phyloP scores from a whole-genome alignment of 768 basidiomycete genomes.

The Leccinum pellstonianum region DNA sequence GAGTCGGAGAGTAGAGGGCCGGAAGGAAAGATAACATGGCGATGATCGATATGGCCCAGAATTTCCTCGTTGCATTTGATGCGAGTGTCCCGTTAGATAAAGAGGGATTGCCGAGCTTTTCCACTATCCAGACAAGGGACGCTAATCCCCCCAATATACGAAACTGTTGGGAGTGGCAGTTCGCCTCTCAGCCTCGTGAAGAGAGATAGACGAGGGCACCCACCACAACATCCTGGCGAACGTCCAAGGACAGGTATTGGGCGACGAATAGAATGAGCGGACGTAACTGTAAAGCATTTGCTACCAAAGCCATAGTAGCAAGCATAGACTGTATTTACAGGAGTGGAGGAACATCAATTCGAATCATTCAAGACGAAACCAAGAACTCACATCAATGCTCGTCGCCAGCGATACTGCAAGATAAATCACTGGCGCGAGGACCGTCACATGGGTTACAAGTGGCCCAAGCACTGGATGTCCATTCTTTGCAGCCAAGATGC shows the following conservation, averaged over 20 bases:
- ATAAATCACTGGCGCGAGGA: slow-evolving; percentile 57
- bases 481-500: slow-evolving; percentile 55
- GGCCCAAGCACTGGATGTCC: slow-evolving; percentile 57
- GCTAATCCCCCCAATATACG: slow-evolving; percentile 20
- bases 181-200: slow-evolving; percentile 4
- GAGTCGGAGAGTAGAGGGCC: slow-evolving; percentile 51
- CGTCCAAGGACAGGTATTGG: slow-evolving; percentile 20
- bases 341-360: neutral
- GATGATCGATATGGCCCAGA: slow-evolving; percentile 22
- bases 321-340: slow-evolving; percentile 18
- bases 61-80: slow-evolving; percentile 4
- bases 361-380: neutral
- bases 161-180: slow-evolving; percentile 20
- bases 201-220: slow-evolving; percentile 1
- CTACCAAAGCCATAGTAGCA: slow-evolving; percentile 25
- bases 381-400: slow-evolving; percentile 38
- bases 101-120: neutral
- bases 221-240: slow-evolving; percentile 23
- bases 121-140: slow-evolving; percentile 15
- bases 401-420: slow-evolving; percentile 48
- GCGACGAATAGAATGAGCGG: slow-evolving; percentile 18
- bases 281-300: slow-evolving; percentile 28
- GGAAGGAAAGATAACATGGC: slow-evolving; percentile 40
- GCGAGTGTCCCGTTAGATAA: neutral
- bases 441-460: slow-evolving; percentile 52